Base-by-base conservation (phyloP, 805 yeast species). In the Saccharomycopsis guyanensis region DNA sequence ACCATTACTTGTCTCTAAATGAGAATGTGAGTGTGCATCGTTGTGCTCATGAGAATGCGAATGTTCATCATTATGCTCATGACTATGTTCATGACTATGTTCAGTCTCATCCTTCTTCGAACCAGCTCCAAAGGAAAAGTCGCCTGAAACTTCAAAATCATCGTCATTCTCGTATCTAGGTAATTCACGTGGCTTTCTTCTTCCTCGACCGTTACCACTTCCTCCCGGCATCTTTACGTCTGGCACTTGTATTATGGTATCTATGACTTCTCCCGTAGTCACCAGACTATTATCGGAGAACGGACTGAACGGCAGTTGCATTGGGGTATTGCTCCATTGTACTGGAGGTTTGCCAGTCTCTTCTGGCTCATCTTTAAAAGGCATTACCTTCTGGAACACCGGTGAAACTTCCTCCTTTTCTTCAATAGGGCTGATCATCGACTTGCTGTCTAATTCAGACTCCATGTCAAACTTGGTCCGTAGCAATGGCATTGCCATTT, bases 11-110 rank as follows among this genome's bases (percentile, higher is more conserved):
- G 29, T 10, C n/a, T n/a, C n/a, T n/a, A n/a, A 27, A 18, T 33
- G 37, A 33, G 7, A 5, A 15, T 33, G 37, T 6, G 7, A 6
- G 10, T 13, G 25, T 18, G 18, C 39, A 10, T 23, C 40, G 15
- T 20, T 15, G 18, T 24, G 37, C 10, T 33, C 37, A 8, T 13
- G 25, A 12, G 10, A 18, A 13, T 23, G 38, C 8, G 15, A 10
- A 13, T 24, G 49, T 53, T 2, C 67, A 67, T 45, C 42, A 54
- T 2, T 65, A 63, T 47, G 51, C 52, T 4, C 59, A 60, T 33
- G 42, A 43, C 23, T 60, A 56, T 43, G 50, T 55, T 19, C 64
- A 63, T 38, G 53, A 23, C 31, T 42, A 33, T 36, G 52, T 10
- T 23, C 51, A 44, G 33, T 38, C 39, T 35, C 57, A 56, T 38